Conservation (phyloP, 2,329 filamentous ascomycete species). For the Penicillium sp. region DNA sequence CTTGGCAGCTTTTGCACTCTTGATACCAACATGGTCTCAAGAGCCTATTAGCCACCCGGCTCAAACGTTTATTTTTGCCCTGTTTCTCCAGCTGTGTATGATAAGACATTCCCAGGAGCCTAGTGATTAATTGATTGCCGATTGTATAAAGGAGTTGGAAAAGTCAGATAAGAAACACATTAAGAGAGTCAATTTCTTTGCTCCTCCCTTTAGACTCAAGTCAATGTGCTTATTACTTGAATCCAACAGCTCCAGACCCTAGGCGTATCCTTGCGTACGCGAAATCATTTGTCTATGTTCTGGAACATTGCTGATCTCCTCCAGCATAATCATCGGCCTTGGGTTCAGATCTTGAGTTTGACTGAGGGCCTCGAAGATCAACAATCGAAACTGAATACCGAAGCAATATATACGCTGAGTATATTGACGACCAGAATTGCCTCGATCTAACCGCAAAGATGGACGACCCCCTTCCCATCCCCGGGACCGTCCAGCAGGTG, state of each 20-base stretch:
- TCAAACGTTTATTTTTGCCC: background rate
- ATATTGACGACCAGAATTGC: no score
- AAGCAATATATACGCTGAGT: no score
- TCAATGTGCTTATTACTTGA: background rate
- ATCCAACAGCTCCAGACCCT: background rate
- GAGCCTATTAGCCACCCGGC: no score
- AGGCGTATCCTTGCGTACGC: no score
- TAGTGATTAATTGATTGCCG: background rate
- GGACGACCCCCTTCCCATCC: no score
- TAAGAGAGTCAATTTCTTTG: background rate
- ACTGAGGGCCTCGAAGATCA: no score
- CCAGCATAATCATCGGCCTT: no score
- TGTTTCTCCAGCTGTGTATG: background rate
- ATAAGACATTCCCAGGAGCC: background rate
- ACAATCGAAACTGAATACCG: no score
- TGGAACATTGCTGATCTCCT: no score
- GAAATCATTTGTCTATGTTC: no score
- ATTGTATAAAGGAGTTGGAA: background rate
- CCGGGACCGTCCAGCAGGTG: constrained; percentile 6
- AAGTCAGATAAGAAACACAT: background rate
- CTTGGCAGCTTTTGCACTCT: background rate
- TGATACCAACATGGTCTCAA: background rate
- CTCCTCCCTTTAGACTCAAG: background rate
- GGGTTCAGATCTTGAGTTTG: no score
- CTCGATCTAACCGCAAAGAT: no score